These are phyloP conservation scores for Przewalskia tangutica DNA, from an alignment of 257 asterid genomes.

Conservation along the genomic window DNA sequence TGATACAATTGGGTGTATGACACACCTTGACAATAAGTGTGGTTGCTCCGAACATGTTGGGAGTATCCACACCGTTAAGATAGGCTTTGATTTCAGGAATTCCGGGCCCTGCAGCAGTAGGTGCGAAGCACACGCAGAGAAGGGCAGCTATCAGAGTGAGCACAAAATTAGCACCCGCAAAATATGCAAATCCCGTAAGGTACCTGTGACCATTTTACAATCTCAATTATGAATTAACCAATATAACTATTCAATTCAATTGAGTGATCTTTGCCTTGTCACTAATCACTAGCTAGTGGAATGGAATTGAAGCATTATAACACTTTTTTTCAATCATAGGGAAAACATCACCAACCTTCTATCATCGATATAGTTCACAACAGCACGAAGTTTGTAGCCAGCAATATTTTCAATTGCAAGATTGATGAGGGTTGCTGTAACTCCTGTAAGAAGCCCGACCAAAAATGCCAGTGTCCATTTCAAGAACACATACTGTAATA, in stretches of 20 bases:
- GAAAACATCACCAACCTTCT: slow-evolving; percentile 34
- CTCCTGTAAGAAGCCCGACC: slow-evolving; percentile 85
- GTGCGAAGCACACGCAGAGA: slow-evolving; percentile 78
- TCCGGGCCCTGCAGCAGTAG: slow-evolving; percentile 98
- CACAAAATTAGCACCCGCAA: slow-evolving; percentile 49
- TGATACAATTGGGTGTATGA: not conserved
- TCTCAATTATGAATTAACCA: not conserved
- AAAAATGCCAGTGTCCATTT: slow-evolving; percentile 86
- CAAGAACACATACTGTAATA: slow-evolving; percentile 61
- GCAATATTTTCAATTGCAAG: slow-evolving; percentile 86
- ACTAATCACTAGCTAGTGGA: not conserved
- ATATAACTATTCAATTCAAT: not conserved
- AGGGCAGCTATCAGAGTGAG: slow-evolving; percentile 62
- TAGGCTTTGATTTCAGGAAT: slow-evolving; percentile 93
- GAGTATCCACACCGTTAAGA: slow-evolving; percentile 89
- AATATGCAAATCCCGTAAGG: slow-evolving; percentile 47
- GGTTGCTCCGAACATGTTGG: slow-evolving; percentile 85
- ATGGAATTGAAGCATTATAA: not conserved
- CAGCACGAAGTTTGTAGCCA: slow-evolving; percentile 73
- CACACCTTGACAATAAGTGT: slow-evolving; percentile 74
- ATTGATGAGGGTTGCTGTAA: slow-evolving; percentile 75
- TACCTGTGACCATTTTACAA: slow-evolving; percentile 47
- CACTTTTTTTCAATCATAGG: not conserved
- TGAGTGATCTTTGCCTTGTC: not conserved
- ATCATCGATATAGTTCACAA: slow-evolving; percentile 49